Evolutionary conservation across 352 stramenopile species (phyloP), one percentile per base, ranked within the genome.

Genomic region (Globisporangium nodosum): DNA sequence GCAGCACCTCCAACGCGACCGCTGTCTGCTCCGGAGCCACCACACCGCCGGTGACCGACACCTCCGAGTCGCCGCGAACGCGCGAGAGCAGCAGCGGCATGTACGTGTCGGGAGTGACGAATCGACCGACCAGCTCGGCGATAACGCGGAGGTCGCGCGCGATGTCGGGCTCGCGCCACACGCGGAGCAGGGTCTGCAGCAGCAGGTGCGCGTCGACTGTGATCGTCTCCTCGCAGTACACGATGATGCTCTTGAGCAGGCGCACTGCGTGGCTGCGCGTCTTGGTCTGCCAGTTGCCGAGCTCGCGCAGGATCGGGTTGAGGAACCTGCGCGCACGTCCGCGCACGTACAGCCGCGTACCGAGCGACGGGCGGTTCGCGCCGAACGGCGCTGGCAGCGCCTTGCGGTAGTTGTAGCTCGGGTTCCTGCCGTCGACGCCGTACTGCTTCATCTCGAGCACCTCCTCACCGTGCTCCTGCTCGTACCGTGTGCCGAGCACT

Each of bases 381-480:
- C 24, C 8, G 56, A 98, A 98, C 8, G 94, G 92, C 6, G 60
- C 30, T n/a, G 91, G 92, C 20, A 98, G 74, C 13, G 54, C 60
- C 39, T 75, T 77, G 21, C 47, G 47, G 57, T 98, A 96, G 66
- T 98, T 97, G 63, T 86, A 93, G 16, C 57, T 77, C 15, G 78
- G 71, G 55, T 90, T 82, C 59, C 87, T 87, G 24, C 94, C 95
- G 63, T 98, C 95, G 8, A 98, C 77, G 24, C 91, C 94, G 65
- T 98, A 97, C 73, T 98, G 95, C 39, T 94, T 90, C 39, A 96
- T 75, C 69, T 99, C 94, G 35, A 98, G 79, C 12, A 98, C 71
- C 6, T 98, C 81, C 46, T 87, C 71, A 13, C 69, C 75, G 46
- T 91, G 80, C 15, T 94, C 84, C 27, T 75, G 61, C 47, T 90